Base-by-base conservation (phyloP, 331 rosid genomes). In the Cydonia oblonga region DNA sequence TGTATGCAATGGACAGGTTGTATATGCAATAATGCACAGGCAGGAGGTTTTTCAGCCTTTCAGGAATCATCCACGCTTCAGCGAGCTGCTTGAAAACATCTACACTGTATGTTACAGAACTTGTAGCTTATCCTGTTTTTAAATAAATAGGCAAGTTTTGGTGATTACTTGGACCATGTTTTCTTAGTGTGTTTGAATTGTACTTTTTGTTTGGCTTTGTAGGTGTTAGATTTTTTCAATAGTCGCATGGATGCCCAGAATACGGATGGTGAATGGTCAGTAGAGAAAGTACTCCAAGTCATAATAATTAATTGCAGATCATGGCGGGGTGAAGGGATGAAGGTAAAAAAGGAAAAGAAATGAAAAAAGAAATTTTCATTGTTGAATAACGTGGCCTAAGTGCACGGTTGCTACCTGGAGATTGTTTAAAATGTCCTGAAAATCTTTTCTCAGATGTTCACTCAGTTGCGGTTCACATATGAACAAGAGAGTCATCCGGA, bases 401-500 rank as follows among this genome's bases (percentile, higher is more conserved):
- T 75, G 18, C 23, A 56, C 46, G 74, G 69, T 61, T 75, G 66
- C 71, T 72, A 22, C 64, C 18, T 25, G 58, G 59, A 58, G 22
- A 49, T 75, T 66, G 64, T 38, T 72, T 20, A 59, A 51, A 30
- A 25, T 24, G n/a, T 60, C 76, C 24, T 12, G 16, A 53, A 53
- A 52, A 13, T 82, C 71, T 44, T 51, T 69, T 77, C 30, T 59
- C 86, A 95, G 99, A 91, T 95, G 99, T 95, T 88, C 72, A 95
- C 96, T 44, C 96, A 90, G 82, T 79, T 95, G 84, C 96, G 97
- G 71, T 95, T 91, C 85, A 95, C 96, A 68, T 95, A 95, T 65
- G 99, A 95, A 81, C 99, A 95, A 91, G 96, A 95, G 85, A 90
- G 93, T 81, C 96, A 86, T 80, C 99, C 99, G 0, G 97, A 95